A percentile compares a stretch with the other conserved stretches of the same genome.
Conservation (phyloP, 2,329 filamentous ascomycete genomes). For the Basipetospora chlamydospora region DNA sequence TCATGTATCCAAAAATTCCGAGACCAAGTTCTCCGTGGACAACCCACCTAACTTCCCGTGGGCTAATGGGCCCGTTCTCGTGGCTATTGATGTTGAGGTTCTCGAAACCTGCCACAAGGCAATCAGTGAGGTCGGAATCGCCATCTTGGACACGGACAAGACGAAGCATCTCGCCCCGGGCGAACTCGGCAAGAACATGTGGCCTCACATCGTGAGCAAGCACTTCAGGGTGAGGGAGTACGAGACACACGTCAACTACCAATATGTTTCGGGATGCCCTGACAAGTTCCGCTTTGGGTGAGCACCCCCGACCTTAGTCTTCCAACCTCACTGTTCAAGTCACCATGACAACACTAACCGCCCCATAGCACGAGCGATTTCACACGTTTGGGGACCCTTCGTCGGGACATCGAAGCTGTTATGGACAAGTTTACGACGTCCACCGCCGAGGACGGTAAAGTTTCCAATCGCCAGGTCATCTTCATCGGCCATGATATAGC, state of each 20-base stretch:
- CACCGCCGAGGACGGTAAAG: slow-evolving; percentile 1
- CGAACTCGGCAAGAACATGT: slow-evolving; percentile 49
- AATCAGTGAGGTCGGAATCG: slow-evolving; percentile 78
- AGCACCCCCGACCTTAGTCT: slow-evolving; percentile 11
- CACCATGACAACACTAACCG: too few relatives aligned
- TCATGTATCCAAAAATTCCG: slow-evolving; percentile 5
- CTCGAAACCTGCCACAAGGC: slow-evolving; percentile 51
- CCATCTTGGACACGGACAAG: slow-evolving; percentile 57
- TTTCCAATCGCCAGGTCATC: slow-evolving; percentile 46
- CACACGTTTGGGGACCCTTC: slow-evolving; percentile 19
- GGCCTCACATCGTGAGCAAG: slow-evolving; percentile 46
- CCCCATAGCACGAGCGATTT: slow-evolving; percentile 25
- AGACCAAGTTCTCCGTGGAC: neutral
- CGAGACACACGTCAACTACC: slow-evolving; percentile 46
- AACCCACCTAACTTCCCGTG: neutral
- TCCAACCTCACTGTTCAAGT: too few relatives aligned
- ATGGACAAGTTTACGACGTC: slow-evolving; percentile 13
- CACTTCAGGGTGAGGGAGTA: slow-evolving; percentile 70
- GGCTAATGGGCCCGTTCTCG: slow-evolving; percentile 36
- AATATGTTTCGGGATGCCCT: slow-evolving; percentile 59
- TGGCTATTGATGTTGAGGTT: slow-evolving; percentile 72
- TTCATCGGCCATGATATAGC: slow-evolving; percentile 65
- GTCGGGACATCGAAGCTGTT: slow-evolving; percentile 19
- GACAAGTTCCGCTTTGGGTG: slow-evolving; percentile 64
- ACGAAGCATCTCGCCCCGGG: slow-evolving; percentile 44